Evolutionary conservation across 768 basidiomycete species (phyloP).

Genomic region (Pulveroboletus sp.): DNA sequence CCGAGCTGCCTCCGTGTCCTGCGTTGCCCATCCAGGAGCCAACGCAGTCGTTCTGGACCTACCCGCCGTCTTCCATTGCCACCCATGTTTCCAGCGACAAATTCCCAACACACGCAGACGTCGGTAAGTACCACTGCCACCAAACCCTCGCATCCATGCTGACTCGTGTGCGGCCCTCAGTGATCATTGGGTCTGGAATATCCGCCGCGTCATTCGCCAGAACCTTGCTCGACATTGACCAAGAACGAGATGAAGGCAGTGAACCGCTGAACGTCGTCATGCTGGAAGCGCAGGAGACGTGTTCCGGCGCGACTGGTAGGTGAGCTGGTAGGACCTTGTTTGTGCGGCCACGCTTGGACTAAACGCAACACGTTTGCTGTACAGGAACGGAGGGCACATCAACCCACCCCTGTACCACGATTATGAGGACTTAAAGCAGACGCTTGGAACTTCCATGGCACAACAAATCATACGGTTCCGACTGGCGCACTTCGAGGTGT

Average conservation of each 20-base stretch:
- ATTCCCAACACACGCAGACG: constrained; percentile 53
- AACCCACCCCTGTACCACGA: constrained; percentile 48
- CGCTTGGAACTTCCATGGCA: constrained; percentile 38
- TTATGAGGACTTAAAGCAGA: constrained; percentile 36
- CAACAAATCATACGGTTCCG: constrained; percentile 40
- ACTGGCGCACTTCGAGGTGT: constrained; percentile 33
- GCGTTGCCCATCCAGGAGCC: constrained; percentile 55
- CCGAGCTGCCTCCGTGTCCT: constrained; percentile 5
- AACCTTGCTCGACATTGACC: constrained; percentile 33
- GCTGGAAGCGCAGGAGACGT: constrained; percentile 58
- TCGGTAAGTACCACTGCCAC: constrained; percentile 32
- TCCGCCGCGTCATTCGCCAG: constrained; percentile 43
- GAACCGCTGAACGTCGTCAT: constrained; percentile 41
- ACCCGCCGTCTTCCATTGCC: constrained; percentile 48
- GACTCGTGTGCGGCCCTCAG: constrained; percentile 13
- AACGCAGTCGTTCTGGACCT: constrained; percentile 60
- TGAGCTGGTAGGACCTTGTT: constrained; percentile 21
- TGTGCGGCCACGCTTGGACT: background rate
- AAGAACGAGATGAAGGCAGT: constrained; percentile 15
- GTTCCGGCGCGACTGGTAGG: constrained; percentile 53
- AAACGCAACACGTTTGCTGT: background rate
- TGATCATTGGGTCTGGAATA: constrained; percentile 55
- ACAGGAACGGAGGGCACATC: constrained; percentile 50
- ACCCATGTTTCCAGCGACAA: constrained; percentile 17
- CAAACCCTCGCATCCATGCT: background rate